These are phyloP conservation scores for Pythium phragmiticola DNA, from an alignment of 352 stramenopile species.

Conservation along the genomic window DNA sequence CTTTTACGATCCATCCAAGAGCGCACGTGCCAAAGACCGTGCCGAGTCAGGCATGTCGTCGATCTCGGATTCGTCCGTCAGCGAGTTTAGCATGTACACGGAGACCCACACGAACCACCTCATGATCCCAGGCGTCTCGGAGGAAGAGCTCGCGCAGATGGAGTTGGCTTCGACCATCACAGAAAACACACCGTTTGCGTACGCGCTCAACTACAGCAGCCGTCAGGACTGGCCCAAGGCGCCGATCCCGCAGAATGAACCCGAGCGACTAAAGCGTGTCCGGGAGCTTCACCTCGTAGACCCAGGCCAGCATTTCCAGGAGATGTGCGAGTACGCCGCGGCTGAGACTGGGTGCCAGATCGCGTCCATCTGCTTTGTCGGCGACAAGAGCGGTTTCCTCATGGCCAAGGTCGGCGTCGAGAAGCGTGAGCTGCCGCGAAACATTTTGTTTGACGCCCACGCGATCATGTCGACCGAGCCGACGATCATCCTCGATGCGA, in stretches of 20 bases:
- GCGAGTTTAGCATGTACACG: conserved; percentile 44
- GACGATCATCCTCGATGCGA: conserved; percentile 79
- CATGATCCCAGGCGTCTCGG: conserved; percentile 37
- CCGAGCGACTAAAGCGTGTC: conserved; percentile 63
- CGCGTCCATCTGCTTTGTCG: conserved; percentile 79
- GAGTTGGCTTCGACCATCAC: conserved; percentile 64
- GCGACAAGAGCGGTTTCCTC: conserved; percentile 83
- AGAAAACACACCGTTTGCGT: conserved; percentile 78
- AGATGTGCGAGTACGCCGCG: conserved; percentile 85
- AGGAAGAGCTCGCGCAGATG: conserved; percentile 53
- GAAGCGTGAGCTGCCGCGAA: conserved; percentile 76
- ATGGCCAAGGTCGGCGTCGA: conserved; percentile 78
- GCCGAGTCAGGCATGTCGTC: conserved; percentile 29
- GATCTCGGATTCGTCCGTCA: conserved; percentile 42
- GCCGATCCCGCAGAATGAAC: conserved; percentile 65
- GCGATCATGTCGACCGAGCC: conserved; percentile 77
- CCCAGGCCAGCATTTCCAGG: conserved; percentile 78
- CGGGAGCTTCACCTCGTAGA: conserved; percentile 74
- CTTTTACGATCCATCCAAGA: conserved; percentile 25
- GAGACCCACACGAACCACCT: conserved; percentile 20
- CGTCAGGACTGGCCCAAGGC: conserved; percentile 84
- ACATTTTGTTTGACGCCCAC: conserved; percentile 78
- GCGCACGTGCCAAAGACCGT: conserved; percentile 25
- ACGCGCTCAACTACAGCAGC: conserved; percentile 78
- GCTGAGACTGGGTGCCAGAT: conserved; percentile 81